Base-by-base conservation (phyloP, 2,329 filamentous ascomycete species). In the Karstenula rhodostoma region DNA sequence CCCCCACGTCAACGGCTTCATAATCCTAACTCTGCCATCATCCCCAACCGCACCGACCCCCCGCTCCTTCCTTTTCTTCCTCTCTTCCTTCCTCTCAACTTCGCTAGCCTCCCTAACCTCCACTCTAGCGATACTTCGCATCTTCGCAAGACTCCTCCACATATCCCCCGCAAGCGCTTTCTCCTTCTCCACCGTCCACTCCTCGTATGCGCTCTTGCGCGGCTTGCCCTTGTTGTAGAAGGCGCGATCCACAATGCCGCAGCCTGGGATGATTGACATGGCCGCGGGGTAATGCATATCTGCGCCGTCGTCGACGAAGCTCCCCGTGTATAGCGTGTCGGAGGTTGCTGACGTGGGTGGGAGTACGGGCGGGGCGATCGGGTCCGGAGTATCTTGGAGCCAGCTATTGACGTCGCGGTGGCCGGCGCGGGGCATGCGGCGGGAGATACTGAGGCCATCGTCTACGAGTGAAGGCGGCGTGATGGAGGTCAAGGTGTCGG, bases 251-350 rank as follows among this genome's bases (percentile, higher is more conserved):
- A 69, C 23, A 4, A 25, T n/a, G 1, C 67, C 70, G n/a, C 73
- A 69, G 2, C 66, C 64, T 15, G 62, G 58, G 43, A 17, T 42
- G 7, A 12, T 3, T 13, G 42, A 10, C 29, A 32, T 9, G 15
- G 3, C n/a, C n/a, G n/a, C 10, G 7, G 53, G 56, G 0, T 51
- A 35, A 0, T 65, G 53, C 33, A 72, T 62, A 53, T 75, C 70
- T n/a, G 62, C 65, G 23, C 69, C 67, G 48, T 75, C 73, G 57
- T 76, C 74, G 33, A 75, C 27, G 49, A 64, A 74, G 58, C 71
- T 74, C 19, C 66, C 64, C 4, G 67, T 69, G 50, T 71, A 72
- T 2, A 53, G 37, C 9, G 69, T 68, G n/a, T 27, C 27, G 10
- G 52, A 55, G 4, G 9, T 9, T 3, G 29, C 25, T 5, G 52